Base-by-base conservation (phyloP, 2,329 filamentous ascomycete genomes). In the Aspergillus candidus region DNA sequence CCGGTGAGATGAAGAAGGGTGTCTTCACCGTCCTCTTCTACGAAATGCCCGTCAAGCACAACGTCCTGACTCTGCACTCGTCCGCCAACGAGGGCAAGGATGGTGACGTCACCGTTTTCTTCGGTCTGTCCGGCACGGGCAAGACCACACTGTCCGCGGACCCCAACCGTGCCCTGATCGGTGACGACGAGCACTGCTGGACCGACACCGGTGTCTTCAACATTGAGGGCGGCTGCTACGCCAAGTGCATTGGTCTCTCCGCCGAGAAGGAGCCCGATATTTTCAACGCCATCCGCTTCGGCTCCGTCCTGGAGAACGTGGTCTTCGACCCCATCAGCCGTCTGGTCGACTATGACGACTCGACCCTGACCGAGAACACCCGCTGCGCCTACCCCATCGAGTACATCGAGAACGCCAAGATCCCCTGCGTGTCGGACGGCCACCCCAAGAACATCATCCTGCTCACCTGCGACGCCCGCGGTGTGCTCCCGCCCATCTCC, bases 121-220 rank as follows among this genome's bases (percentile, higher is more conserved):
- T 98, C 74, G 93, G 93, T 69, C 83, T 98, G 41, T 98, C 93
- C 13, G 93, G 93, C 54, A 98, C 93, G 44, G 93, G 93, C 73
- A 98, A 98, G 85, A 98, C 93, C 39, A 98, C 93, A 3, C 78
- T 98, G 50, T 97, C 93, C 51, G 93, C 93, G 48, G 93, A 98
- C 71, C 89, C 90, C 61, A 94, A 96, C 78, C 90, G 93, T 67
- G 83, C 87, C 54, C 75, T 98, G 63, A 98, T 98, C 61, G 93
- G 93, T 67, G 93, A 98, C 62, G 93, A 98, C 67, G 93, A 98
- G 84, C 93, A 98, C 81, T 97, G 93, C 85, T 98, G 93, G 93
- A 90, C 84, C 59, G 93, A 98, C 68, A 82, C 73, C 46, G 93
- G 93, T 69, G 83, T 98, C 67, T 98, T 98, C 85, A 98, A 98